Base-by-base conservation (phyloP, 2,329 filamentous ascomycete genomes). In the Dryadomyces sulphureus region DNA sequence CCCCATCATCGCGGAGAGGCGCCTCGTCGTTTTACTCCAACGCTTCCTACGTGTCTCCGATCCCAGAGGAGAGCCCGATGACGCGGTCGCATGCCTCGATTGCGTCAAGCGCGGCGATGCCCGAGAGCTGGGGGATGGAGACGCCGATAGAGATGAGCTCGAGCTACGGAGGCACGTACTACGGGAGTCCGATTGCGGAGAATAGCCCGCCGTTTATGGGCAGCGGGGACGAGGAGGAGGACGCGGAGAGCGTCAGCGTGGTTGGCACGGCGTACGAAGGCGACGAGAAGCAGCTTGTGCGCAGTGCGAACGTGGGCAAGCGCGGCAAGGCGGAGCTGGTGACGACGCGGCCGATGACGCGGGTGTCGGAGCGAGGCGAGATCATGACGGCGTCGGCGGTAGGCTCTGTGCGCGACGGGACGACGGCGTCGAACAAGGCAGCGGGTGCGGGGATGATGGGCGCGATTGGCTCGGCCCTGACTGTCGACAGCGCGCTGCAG, bases 61-160 rank as follows among this genome's bases (percentile, higher is more conserved):
- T 89, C 45, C 80, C 79, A 0, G 84, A 88, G 59, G 83, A 88
- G 57, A 75, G 71, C 51, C 69, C 74, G 0, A 66, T 70, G 21
- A 65, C 70, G 4, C 65, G 69, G 45, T 77, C 77, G 1, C 73
- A 77, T 56, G 68, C 69, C 24, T 86, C 83, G 0, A 81, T 76
- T 55, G 82, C 77, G 20, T 87, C 84, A 3, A 87, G 81, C 53
- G 74, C 77, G 32, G 81, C 75, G 0, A 84, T 87, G 58, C 82
- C 83, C 1, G 74, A 77, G 19, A 77, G 68, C 53, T 87, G 81
- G 75, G 75, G 68, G 5, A 72, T 68, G 5, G 58, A 24, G 1
- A 48, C 62, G 1, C 72, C 71, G 1, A 66, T 67, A 3, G 59
- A 59, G 12, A 57, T 57, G 27, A 73, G 67, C 58, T 60, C 69